Evolutionary conservation across 2,329 filamentous ascomycete genomes (phyloP), one percentile per base, ranked within the genome.

Genomic region (Ploettnerulaceae sp.): DNA sequence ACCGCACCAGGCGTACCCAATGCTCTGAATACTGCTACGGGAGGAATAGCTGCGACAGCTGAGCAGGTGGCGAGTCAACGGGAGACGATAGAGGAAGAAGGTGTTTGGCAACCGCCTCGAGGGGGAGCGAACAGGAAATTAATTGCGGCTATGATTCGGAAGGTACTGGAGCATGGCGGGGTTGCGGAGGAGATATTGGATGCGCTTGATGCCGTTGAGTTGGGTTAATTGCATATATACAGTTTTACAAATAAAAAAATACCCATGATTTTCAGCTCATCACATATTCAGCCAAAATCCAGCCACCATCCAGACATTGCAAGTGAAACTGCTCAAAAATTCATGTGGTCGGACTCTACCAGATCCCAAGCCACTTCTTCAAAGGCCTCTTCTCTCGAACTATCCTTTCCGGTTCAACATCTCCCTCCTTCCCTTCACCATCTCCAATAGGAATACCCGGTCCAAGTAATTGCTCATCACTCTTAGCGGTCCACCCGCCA

Each of bases 291-390:
- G n/a, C n/a, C n/a, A n/a, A n/a, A n/a, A n/a, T n/a, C n/a, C n/a
- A n/a, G n/a, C n/a, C n/a, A n/a, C n/a, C n/a, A n/a, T n/a, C n/a
- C n/a, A n/a, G n/a, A n/a, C n/a, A n/a, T n/a, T n/a, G n/a, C n/a
- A n/a, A n/a, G n/a, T n/a, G n/a, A n/a, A n/a, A n/a, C n/a, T n/a
- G n/a, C n/a, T n/a, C n/a, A n/a, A n/a, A n/a, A n/a, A n/a, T n/a
- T n/a, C n/a, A n/a, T n/a, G n/a, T n/a, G n/a, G n/a, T n/a, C n/a
- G n/a, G n/a, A n/a, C n/a, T 43, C 36, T 64, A 89, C 75, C 89
- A 94, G 61, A 95, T 84, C 11, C 89, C 89, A 59, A 93, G 71
- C 79, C 85, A 90, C 72, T 87, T 90, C 77, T 89, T 90, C 47
- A 81, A 70, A 47, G 74, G 73, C 56, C 50, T 67, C 68, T 71